phyloP scores from a whole-genome alignment of 305 asterid genomes.

The Fraxinus velutina region DNA sequence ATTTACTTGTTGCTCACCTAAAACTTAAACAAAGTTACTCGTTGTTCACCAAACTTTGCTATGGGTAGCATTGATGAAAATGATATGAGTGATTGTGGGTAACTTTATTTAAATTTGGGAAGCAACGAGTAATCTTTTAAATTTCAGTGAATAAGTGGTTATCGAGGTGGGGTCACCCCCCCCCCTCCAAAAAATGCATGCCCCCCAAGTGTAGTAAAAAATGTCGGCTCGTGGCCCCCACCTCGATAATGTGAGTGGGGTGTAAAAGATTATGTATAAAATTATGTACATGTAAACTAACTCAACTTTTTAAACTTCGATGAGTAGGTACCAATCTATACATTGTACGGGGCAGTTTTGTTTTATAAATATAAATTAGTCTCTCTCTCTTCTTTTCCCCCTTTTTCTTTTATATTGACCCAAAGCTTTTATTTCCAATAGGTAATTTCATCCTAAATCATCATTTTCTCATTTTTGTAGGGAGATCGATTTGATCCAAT shows the following conservation, averaged over 20 bases:
- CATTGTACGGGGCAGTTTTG: background rate
- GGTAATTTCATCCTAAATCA: background rate
- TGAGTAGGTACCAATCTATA: background rate
- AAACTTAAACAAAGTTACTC: no score
- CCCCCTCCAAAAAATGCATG: no score
- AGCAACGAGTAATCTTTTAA: no score
- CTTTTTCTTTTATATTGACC: background rate
- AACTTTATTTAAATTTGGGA: background rate
- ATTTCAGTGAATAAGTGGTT: no score
- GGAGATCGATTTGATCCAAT: background rate
- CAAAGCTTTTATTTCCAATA: background rate
- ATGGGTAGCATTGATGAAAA: background rate
- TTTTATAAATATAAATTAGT: background rate
- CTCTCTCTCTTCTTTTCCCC: background rate
- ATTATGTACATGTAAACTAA: no score
- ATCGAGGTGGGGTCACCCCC: no score
- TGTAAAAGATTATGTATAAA: no score
- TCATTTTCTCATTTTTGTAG: background rate
- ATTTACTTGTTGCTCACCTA: background rate
- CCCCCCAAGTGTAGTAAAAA: no score
- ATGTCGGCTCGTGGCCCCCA: no score
- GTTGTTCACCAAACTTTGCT: background rate
- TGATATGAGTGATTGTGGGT: no score
- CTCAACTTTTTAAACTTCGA: background rate
- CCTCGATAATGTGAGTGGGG: no score